phyloP scores from a whole-genome alignment of 2,329 filamentous ascomycete genomes.

The Claviceps sp. region DNA sequence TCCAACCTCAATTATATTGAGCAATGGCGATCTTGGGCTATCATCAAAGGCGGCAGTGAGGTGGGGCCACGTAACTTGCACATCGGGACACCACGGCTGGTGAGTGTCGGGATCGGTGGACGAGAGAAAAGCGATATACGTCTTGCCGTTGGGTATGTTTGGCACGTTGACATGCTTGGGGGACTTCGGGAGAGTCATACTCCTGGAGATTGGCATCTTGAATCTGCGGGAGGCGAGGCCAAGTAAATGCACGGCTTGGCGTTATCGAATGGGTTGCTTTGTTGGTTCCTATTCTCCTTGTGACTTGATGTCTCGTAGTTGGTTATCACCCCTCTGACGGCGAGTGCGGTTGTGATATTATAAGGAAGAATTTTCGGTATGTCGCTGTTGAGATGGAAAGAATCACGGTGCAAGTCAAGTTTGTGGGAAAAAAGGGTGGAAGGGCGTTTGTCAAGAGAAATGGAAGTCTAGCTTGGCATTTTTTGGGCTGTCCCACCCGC shows the following conservation, averaged over 20 bases:
- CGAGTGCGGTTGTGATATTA: too few species aligned
- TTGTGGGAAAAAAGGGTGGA: too few species aligned
- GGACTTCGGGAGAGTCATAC: slow-evolving; percentile 1
- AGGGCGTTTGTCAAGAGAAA: too few species aligned
- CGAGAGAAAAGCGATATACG: slow-evolving; percentile 23
- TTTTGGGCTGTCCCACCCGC: too few species aligned
- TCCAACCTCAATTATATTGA: slow-evolving; percentile 22
- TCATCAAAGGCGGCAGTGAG: slow-evolving; percentile 18
- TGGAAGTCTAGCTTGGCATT: too few species aligned
- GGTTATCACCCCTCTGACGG: too few species aligned
- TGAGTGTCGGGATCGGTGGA: slow-evolving; percentile 21
- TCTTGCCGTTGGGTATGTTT: background rate
- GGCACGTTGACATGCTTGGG: slow-evolving; percentile 2
- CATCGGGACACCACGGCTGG: slow-evolving; percentile 26
- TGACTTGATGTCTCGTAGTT: too few species aligned
- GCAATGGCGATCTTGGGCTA: slow-evolving; percentile 9
- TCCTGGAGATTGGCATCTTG: slow-evolving; percentile 6
- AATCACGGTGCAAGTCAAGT: too few species aligned
- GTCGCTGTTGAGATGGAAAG: too few species aligned
- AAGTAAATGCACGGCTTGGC: background rate
- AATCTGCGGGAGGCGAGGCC: background rate
- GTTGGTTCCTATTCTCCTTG: too few species aligned
- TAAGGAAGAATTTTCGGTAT: too few species aligned
- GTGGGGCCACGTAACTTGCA: slow-evolving; percentile 21
- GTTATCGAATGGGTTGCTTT: too few species aligned